Evolutionary conservation across 2,329 filamentous ascomycete species (phyloP), one percentile per base, ranked within the genome.

Genomic region (Colletotrichum nymphaeae): DNA sequence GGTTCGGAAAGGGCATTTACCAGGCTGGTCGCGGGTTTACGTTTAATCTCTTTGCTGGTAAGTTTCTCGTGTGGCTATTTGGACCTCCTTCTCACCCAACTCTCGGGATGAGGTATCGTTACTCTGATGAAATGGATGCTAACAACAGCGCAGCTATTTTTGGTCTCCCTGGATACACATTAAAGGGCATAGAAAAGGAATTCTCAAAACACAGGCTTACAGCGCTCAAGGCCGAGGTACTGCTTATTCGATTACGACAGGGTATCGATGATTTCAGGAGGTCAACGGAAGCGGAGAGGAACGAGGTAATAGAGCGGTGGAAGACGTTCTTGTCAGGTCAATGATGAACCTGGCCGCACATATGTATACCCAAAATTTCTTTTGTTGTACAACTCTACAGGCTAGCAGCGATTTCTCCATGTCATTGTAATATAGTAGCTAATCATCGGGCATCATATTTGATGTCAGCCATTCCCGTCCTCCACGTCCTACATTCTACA

Each of bases 1-100:
- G 93, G 1, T 84, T 93, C 5, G 76, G 91, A 11, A 93, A 92
- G 78, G 92, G 92, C 2, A 75, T 88, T 78, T 84, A 59, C 83
- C 84, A 78, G 80, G 88, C 42, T 63, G 87, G 35, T 80, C 81
- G 62, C 79, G 88, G 58, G 76, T 87, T 75, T 77, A 85, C 70
- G 74, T 88, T 49, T 83, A 89, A 79, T 80, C 82, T 77, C 76
- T 88, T 65, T 80, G 86, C 67, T 55, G 80, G 77, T 78, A 67
- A 73, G 75, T 75, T 28, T 60, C 4, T 8, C 16, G 4, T 1
- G 24, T 22, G 7, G 26, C 6, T 37, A 56, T 4, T 35, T 35
- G 32, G 32, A 12, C 32, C 32, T 8, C 3, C 8, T 42, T 19
- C 35, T 6, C n/a, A 4, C 14, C 1, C 24, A 16, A 14, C 19